These are phyloP conservation scores for Alternaria triticina DNA, from an alignment of 2,329 filamentous ascomycete species.

Conservation along the genomic window DNA sequence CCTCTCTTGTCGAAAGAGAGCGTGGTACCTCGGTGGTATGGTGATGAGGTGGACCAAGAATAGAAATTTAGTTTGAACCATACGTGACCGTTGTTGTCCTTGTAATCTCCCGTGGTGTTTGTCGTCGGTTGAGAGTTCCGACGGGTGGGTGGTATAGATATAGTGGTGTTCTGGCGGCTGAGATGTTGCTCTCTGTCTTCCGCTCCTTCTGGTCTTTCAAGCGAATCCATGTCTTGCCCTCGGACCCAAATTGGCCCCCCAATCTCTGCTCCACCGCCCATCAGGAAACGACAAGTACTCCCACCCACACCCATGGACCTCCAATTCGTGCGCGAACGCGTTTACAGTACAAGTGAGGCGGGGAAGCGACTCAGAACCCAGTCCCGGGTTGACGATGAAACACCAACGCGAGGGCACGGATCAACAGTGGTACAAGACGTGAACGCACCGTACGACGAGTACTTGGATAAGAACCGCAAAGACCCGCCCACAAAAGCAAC, in stretches of 20 bases:
- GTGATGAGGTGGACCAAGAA: conserved; percentile 1
- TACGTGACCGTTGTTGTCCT: background rate
- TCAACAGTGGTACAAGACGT: conserved; percentile 1
- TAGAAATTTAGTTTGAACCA: background rate
- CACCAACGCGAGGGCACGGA: conserved; percentile 14
- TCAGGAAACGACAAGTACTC: background rate
- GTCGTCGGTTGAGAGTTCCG: background rate
- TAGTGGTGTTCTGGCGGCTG: background rate
- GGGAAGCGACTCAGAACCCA: background rate
- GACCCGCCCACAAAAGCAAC: background rate
- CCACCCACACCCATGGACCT: background rate
- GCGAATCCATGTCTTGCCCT: background rate
- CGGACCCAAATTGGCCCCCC: background rate
- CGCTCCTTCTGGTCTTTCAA: background rate
- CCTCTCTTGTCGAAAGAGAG: background rate
- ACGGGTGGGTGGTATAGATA: background rate
- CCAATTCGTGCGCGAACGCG: background rate
- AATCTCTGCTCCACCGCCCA: background rate
- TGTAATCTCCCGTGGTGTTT: conserved; percentile 2
- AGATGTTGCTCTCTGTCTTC: background rate
- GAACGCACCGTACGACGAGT: background rate
- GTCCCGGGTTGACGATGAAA: conserved; percentile 7
- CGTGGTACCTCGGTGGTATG: background rate
- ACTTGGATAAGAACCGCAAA: background rate
- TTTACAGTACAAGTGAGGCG: background rate